Percentiles rank a stretch among this genome's conserved stretches.
phyloP scores from a whole-genome alignment of 2,329 filamentous ascomycete species.

The Trichoderma sp. region DNA sequence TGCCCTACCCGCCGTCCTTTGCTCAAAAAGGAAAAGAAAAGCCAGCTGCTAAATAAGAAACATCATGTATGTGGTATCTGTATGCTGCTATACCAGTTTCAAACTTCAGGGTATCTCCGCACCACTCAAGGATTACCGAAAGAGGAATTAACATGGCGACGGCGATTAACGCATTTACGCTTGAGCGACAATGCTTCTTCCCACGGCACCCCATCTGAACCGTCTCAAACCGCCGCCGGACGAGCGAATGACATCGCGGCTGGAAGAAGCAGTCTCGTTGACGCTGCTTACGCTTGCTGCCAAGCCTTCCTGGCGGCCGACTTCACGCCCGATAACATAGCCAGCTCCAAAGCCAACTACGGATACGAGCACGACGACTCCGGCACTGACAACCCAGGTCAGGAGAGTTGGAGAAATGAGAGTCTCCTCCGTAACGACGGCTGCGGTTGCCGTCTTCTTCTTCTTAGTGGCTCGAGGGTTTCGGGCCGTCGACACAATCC shows the following conservation, averaged over 20 bases:
- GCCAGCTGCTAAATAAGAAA: not conserved
- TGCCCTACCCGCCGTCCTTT: not conserved
- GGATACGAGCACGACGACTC: conserved; percentile 64
- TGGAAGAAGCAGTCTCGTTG: conserved; percentile 48
- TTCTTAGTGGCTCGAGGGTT: conserved; percentile 54
- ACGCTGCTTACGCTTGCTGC: conserved; percentile 41
- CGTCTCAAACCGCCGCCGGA: conserved; percentile 50
- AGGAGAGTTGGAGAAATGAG: conserved; percentile 58
- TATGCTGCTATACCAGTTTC: conserved; percentile 5
- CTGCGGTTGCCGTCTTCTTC: conserved; percentile 46
- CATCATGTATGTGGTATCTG: conserved; percentile 19
- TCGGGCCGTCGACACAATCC: conserved; percentile 41
- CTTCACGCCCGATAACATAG: conserved; percentile 65
- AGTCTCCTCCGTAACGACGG: conserved; percentile 35
- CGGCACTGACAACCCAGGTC: conserved; percentile 64
- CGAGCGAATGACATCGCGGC: conserved; percentile 51
- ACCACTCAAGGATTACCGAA: not conserved
- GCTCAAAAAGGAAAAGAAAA: not conserved
- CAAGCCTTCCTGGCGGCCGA: conserved; percentile 59
- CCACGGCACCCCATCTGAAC: conserved; percentile 54
- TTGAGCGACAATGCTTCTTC: conserved; percentile 48
- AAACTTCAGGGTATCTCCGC: conserved; percentile 8
- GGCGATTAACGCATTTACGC: conserved; percentile 17
- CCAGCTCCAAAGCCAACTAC: conserved; percentile 68
- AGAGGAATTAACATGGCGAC: not conserved